Base-by-base conservation (phyloP, 78 protist species). In the Tieghemostelium lacteum region DNA sequence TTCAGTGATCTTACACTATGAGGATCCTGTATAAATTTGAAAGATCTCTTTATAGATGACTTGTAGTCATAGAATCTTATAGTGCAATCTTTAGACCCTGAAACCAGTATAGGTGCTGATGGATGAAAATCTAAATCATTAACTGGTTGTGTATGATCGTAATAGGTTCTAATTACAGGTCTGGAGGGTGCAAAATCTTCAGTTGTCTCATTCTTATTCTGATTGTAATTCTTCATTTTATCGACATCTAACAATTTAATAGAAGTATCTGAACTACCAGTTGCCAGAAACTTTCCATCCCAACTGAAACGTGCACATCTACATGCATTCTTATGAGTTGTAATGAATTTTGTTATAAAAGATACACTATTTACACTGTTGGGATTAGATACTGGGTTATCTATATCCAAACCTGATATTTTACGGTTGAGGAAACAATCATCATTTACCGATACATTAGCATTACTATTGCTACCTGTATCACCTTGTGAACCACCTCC, bases 261-360 rank as follows among this genome's bases (percentile, higher is more conserved):
- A 1, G 94, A 85, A 6, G 94, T 83, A 73, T 94, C 96, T 0
- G 87, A 70, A n/a, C 92, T 85, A 1, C 96, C 96, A 4, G 96
- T 89, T 16, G 96, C 96, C 6, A 94, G 94, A 42, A 64, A 62
- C 55, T 70, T 89, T 17, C 96, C 96, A 61, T 75, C 92, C 69
- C 94, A 66, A 64, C 88, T 89, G 64, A 94, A 94, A 19, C 45
- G 83, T 42, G 94, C 94, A 49, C 80, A 75, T 65, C 95, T 77
- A 66, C 94, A 88, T 50, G 94, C 92, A 72, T 93, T 87, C 70
- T 93, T 87, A 57, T 93, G 96, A 22, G 96, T 88, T 34, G 96
- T 93, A 34, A 93, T 75, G 77, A 88, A 93, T 58, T 78, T 75
- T 0, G 95, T 93, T 49, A 67, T 33, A 78, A 70, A 69, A 37